Conservation (phyloP, 805 yeast species). For the Sugiyamaella boreocaroliniensis region DNA sequence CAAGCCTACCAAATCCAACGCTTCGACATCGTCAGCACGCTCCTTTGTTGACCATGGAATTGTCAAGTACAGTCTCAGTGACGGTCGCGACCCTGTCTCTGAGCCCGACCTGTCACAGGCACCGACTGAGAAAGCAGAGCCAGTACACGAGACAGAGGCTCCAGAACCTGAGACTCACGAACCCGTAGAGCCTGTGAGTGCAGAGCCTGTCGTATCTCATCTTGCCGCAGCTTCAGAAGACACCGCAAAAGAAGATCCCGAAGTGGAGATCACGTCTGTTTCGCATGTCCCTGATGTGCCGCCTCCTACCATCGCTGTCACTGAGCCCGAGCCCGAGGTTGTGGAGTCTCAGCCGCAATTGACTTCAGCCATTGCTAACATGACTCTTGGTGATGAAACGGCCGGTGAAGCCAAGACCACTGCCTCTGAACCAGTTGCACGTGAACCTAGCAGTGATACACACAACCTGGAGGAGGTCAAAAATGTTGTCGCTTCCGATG, state of each 20-base stretch:
- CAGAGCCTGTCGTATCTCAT: no score
- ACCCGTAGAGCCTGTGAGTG: not conserved
- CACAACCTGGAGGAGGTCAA: no score
- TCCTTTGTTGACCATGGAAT: conserved; percentile 17
- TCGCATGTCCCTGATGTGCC: not conserved
- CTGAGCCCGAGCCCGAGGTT: not conserved
- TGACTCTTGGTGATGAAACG: not conserved
- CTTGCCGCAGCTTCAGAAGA: no score
- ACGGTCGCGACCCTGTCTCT: conserved; percentile 2
- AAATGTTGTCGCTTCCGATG: no score
- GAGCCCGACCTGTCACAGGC: not conserved
- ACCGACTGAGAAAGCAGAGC: not conserved
- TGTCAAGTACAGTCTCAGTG: conserved; percentile 12
- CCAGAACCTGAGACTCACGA: conserved; percentile 5
- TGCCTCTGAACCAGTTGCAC: not conserved
- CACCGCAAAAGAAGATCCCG: not conserved
- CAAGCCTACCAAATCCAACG: conserved; percentile 9
- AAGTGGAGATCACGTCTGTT: not conserved
- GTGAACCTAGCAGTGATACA: no score
- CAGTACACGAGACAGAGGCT: not conserved
- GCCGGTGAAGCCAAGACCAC: not conserved
- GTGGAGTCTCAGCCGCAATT: not conserved
- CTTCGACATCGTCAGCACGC: conserved; percentile 6
- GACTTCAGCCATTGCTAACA: not conserved
- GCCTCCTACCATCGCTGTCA: not conserved